Percentiles rank a stretch among this genome's conserved stretches.
These are phyloP conservation scores for Kickxella alabastrina DNA, from an alignment of 192 early-diverging fungal genomes.

Conservation along the genomic window DNA sequence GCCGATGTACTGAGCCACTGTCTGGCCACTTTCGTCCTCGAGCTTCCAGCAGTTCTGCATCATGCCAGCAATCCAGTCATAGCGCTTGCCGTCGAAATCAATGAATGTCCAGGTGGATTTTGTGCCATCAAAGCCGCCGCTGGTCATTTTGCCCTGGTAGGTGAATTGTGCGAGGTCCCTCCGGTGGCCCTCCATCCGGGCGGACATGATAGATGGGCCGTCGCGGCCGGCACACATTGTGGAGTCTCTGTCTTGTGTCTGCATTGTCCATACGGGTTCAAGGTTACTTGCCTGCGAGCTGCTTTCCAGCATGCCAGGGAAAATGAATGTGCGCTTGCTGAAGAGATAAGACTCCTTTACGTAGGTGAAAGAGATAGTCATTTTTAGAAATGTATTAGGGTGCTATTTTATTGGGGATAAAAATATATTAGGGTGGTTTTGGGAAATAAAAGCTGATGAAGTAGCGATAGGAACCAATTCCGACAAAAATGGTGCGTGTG, in stretches of 20 bases:
- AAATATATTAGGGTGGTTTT: no score
- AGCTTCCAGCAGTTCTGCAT: slow-evolving; percentile 50
- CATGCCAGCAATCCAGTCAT: slow-evolving; percentile 44
- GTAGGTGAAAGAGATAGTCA: slow-evolving; percentile 42
- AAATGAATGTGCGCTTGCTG: slow-evolving; percentile 36
- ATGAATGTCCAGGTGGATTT: slow-evolving; percentile 34
- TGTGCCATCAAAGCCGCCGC: slow-evolving; percentile 24
- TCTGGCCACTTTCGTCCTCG: slow-evolving; percentile 20
- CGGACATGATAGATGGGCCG: slow-evolving; percentile 17
- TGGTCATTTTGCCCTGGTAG: slow-evolving; percentile 28
- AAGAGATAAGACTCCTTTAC: slow-evolving; percentile 38
- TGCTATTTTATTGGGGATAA: background rate
- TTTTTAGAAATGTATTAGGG: slow-evolving; percentile 8
- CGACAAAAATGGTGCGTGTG: no score
- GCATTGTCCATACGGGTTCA: slow-evolving; percentile 37
- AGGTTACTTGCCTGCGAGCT: slow-evolving; percentile 20
- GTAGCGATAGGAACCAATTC: no score
- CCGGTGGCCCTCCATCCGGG: slow-evolving; percentile 17
- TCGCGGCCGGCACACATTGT: slow-evolving; percentile 11
- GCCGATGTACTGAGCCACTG: slow-evolving; percentile 37
- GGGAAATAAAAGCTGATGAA: no score
- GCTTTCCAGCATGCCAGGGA: slow-evolving; percentile 25
- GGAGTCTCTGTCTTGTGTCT: slow-evolving; percentile 12
- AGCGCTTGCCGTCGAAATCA: slow-evolving; percentile 38
- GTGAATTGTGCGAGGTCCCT: slow-evolving; percentile 26